phyloP scores from a whole-genome alignment of 257 asterid genomes.

The Ophiorrhiza pumila region DNA sequence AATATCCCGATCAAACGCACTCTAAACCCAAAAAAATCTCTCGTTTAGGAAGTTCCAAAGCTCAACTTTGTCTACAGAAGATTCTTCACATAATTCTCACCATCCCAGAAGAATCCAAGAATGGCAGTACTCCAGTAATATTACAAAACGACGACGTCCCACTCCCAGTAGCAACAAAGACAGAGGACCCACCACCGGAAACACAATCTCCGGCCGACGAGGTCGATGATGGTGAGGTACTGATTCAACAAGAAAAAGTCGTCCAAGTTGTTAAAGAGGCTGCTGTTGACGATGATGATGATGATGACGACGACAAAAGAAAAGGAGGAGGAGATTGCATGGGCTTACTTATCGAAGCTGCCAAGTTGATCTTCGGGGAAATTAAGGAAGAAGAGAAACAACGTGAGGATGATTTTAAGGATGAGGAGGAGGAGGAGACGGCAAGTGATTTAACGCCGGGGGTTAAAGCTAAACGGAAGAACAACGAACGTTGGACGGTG shows the following conservation, averaged over 20 bases:
- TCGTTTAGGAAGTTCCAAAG: conserved; percentile 15
- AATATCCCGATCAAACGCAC: neutral
- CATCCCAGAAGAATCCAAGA: neutral
- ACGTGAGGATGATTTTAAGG: neutral
- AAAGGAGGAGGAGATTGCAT: conserved; percentile 13
- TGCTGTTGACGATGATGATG: conserved; percentile 18
- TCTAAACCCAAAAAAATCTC: neutral
- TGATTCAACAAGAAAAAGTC: neutral
- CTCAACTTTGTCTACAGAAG: conserved; percentile 18
- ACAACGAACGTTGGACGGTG: conserved; percentile 13
- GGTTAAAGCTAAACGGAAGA: conserved; percentile 5
- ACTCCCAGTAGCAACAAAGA: neutral
- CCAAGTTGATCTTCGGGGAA: conserved; percentile 35
- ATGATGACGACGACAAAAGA: conserved; percentile 3
- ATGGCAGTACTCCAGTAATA: neutral
- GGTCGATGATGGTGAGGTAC: neutral
- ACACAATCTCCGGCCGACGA: neutral
- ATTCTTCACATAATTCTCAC: conserved; percentile 23
- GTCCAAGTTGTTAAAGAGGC: conserved; percentile 1
- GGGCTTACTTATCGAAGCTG: conserved; percentile 41
- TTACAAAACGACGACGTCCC: neutral
- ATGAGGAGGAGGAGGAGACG: neutral
- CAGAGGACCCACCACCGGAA: neutral
- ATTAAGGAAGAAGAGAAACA: conserved; percentile 12
- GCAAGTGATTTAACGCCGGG: neutral